Conservation (phyloP, 1,284 basidiomycete genomes). For the Wallemia mellicola region DNA sequence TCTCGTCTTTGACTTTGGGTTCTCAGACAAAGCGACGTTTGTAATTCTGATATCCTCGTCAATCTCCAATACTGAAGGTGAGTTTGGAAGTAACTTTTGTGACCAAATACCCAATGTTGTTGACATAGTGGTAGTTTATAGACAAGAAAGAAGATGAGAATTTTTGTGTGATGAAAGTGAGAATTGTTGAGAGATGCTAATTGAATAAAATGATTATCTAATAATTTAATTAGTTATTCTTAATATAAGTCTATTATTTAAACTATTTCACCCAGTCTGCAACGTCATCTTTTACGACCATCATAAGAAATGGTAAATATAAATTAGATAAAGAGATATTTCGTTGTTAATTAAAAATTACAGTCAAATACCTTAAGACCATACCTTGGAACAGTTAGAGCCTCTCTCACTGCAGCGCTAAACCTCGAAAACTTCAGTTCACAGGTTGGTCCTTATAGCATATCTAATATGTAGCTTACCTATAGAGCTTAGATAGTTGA, state of each 20-base stretch:
- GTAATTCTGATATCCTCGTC: slow-evolving; percentile 48
- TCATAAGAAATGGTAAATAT: background rate
- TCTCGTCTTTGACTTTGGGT: slow-evolving; percentile 29
- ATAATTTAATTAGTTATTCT: background rate
- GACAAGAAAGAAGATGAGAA: background rate
- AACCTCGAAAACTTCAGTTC: slow-evolving; percentile 93
- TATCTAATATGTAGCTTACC: no score
- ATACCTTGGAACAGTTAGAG: slow-evolving; percentile 81
- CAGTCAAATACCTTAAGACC: slow-evolving; percentile 47
- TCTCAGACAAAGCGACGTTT: slow-evolving; percentile 50
- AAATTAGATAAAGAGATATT: background rate
- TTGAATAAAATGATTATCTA: background rate
- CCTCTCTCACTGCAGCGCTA: slow-evolving; percentile 83
- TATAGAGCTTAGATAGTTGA: slow-evolving; percentile 71
- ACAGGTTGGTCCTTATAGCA: slow-evolving; percentile 26
- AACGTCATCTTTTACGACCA: background rate
- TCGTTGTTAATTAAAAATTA: background rate
- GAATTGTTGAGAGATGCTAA: background rate
- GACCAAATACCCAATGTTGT: background rate
- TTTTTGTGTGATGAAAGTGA: background rate
- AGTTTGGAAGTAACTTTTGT: slow-evolving; percentile 25
- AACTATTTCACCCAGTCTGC: no score
- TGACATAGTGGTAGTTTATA: background rate
- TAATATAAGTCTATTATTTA: no score
- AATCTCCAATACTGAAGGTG: slow-evolving; percentile 30